phyloP scores from a whole-genome alignment of 805 yeast species.

The Hyphopichia homilentoma region DNA sequence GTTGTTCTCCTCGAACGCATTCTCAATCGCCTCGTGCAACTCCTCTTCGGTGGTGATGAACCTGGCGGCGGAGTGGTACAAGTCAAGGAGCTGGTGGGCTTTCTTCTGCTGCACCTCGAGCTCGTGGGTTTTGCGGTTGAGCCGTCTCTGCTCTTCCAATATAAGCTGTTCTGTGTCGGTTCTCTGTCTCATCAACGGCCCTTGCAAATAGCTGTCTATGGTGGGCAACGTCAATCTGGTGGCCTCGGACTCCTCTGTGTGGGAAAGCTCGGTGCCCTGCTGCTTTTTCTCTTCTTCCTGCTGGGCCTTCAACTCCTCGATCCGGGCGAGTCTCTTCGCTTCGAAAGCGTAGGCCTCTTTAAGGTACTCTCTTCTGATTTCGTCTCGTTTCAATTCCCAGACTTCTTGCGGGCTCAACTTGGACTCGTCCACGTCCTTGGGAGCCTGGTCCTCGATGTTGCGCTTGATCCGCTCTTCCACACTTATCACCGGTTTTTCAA shows the following conservation, averaged over 20 bases:
- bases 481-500: constrained; percentile 49
- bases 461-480: constrained; percentile 56
- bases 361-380: constrained; percentile 69
- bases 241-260: constrained; percentile 47
- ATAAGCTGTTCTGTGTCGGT: constrained; percentile 64
- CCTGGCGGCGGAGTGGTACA: constrained; percentile 66
- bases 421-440: constrained; percentile 25
- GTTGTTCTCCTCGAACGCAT: constrained; percentile 47
- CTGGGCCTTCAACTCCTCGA: constrained; percentile 25
- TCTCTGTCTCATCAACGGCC: constrained; percentile 70
- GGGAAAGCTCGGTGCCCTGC: constrained; percentile 18
- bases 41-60: constrained; percentile 73
- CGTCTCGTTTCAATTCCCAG: constrained; percentile 52
- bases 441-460: constrained; percentile 48
- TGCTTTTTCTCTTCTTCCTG: constrained; percentile 25
- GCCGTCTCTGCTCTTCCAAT: constrained; percentile 55
- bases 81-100: constrained; percentile 56
- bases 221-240: constrained; percentile 75
- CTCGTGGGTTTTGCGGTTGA: constrained; percentile 60
- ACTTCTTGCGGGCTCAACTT: constrained; percentile 31
- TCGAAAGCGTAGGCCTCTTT: constrained; percentile 58
- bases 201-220: constrained; percentile 59
- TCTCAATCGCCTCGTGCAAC: constrained; percentile 53
- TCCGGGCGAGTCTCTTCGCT: constrained; percentile 42
- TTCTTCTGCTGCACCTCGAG: constrained; percentile 49